Evolutionary conservation across 2,329 filamentous ascomycete species (phyloP), one percentile per base, ranked within the genome.

Genomic region (Huntiella decipiens): DNA sequence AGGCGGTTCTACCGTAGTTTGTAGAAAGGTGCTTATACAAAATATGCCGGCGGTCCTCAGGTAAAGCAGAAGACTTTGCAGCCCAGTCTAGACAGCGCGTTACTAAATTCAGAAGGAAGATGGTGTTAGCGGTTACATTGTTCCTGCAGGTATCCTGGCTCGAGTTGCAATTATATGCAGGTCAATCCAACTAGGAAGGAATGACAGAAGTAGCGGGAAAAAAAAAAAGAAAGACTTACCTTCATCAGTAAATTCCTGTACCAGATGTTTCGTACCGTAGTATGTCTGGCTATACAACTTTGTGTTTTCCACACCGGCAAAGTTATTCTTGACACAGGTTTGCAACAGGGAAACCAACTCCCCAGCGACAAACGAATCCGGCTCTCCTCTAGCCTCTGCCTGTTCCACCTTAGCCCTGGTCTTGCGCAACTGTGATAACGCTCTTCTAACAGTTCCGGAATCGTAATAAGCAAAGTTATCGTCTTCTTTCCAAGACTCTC

Each of bases 241-340:
- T 62, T 96, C 87, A 51, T 95, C 84, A 38, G 94, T 66, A 56
- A 88, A 96, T 46, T 79, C 77, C 61, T 96, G 91, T 28, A 94
- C 83, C 52, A 95, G 63, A 51, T 91, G 76, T 61, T 98, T 98
- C n/a, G 91, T 96, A 31, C 91, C 91, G 54, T 86, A 94, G 58
- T 98, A 98, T 3, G 88, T 93, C 63, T 96, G 87, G 55, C 84
- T 93, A 60, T 98, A 98, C n/a, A 98, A 64, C 46, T 85, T 74
- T 7, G 88, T 77, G 55, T 94, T 96, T 61, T 98, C 91, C 11
- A 94, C 79, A 0, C 91, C 91, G 13, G 84, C 85, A 61, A 96
- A 98, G 58, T 98, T 96, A 62, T 87, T 93, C 70, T 95, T 98
- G 54, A 95, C 81, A 58, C 87, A 96, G 11, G 83, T 84, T 63